Percentiles rank a stretch among this genome's conserved stretches.
Conservation (phyloP, 139 green algal genomes). For the Monoraphidium neglectum region DNA sequence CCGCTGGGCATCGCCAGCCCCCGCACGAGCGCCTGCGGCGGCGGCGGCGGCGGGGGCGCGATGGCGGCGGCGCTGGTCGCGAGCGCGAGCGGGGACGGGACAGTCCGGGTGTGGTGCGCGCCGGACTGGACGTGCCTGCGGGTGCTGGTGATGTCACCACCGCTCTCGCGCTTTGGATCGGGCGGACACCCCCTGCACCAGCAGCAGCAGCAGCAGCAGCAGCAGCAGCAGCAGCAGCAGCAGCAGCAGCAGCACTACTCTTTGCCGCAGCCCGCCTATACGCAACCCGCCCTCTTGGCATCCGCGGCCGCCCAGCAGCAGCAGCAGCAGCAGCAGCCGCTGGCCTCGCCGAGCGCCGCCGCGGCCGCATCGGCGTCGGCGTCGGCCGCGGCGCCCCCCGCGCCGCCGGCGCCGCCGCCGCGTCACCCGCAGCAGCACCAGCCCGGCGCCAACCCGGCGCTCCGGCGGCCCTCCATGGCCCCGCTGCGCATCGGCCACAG, state of each 20-base stretch:
- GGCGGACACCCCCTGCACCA: background rate
- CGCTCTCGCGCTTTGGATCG: background rate
- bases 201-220: slow-evolving; percentile 7
- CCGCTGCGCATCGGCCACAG: too few species aligned
- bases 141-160: slow-evolving; percentile 26
- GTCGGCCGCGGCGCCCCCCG: background rate
- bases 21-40: background rate
- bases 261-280: too few species aligned
- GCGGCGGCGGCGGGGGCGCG: slow-evolving; percentile 6
- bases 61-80: slow-evolving; percentile 56
- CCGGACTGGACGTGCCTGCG: slow-evolving; percentile 51
- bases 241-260: slow-evolving; percentile 8
- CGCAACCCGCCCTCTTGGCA: too few species aligned
- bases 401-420: background rate
- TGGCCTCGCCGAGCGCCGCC: background rate
- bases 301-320: background rate
- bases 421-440: background rate
- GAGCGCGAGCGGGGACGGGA: slow-evolving; percentile 76
- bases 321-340: background rate
- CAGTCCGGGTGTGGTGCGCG: slow-evolving; percentile 74
- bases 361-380: slow-evolving; percentile 13
- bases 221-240: slow-evolving; percentile 18
- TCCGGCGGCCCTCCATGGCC: too few species aligned
- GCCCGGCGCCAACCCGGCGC: too few species aligned
- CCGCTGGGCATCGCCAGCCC: background rate